Base-by-base conservation (phyloP, 2,329 filamentous ascomycete genomes). In the Exophiala calicioides region DNA sequence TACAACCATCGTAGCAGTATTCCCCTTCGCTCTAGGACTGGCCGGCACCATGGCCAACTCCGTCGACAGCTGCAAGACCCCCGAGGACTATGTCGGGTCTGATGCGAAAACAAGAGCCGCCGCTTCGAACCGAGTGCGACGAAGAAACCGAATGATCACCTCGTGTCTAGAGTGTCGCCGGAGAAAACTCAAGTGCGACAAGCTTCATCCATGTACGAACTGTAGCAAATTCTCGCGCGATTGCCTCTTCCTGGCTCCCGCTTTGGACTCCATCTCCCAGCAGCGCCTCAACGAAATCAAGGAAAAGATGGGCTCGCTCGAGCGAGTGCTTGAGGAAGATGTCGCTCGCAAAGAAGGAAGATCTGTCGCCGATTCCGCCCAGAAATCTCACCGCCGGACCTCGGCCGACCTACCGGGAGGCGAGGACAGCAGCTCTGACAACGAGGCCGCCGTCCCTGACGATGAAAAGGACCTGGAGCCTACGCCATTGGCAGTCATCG, bases 141-240 rank as follows among this genome's bases (percentile, higher is more conserved):
- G 82, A 33, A 73, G 82, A 54, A 79, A 85, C 70, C 75, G 80
- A 60, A 78, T 85, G 73, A 84, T 87, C 65, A 78, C 79, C 52
- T 84, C 81, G 20, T 88, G 83, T 62, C 75, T 85, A 24, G 81
- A 85, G 64, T 88, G 85, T 62, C 78, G 87, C 29, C 79, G 85
- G 16, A 78, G 87, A 30, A 91, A 91, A 67, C 72, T 90, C 45
- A 88, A 86, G 64, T 91, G 87, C 68, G 84, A 88, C 69, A 88
- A 87, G 62, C 67, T 74, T 15, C 77, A 85, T 39, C 85, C 87
- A 50, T 91, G 86, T 62, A 75, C 74, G 54, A 87, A 87, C 65
- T 71, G 68, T 47, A 50, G 68, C 53, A 78, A 77, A 57, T 75
- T 75, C 23, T 69, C 64, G 16, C 71, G 76, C 18, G 75, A 79